phyloP scores from a whole-genome alignment of 1,139 yeast species.

The Saccharomyces pastorianus region DNA sequence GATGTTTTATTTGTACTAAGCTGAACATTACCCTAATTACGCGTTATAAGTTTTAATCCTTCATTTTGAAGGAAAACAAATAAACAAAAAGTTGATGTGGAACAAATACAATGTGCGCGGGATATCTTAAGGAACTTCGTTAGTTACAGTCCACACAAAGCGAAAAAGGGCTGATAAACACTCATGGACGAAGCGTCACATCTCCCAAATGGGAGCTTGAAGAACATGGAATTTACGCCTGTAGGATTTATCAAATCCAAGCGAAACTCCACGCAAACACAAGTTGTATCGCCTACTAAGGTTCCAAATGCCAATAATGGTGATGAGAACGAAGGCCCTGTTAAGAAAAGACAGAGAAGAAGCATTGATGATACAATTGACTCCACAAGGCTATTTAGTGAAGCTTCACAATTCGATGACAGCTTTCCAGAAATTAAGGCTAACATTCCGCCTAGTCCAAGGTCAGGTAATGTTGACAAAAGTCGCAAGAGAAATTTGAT shows the following conservation, averaged over 20 bases:
- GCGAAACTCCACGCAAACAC: slow-evolving; percentile 7
- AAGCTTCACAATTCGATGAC: slow-evolving; percentile 28
- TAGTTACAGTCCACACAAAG: not conserved
- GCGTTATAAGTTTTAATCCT: not conserved
- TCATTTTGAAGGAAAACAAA: not conserved
- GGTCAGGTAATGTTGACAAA: not conserved
- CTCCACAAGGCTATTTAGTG: slow-evolving; percentile 25
- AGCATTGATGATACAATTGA: slow-evolving; percentile 22
- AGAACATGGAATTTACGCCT: slow-evolving; percentile 29
- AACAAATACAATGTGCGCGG: not conserved
- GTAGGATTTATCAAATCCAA: slow-evolving; percentile 26
- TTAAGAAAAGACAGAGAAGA: slow-evolving; percentile 13
- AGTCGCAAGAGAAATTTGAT: slow-evolving; percentile 13
- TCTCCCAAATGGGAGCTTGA: slow-evolving; percentile 2
- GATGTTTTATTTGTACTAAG: not conserved
- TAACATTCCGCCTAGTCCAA: slow-evolving; percentile 1
- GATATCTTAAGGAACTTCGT: not conserved
- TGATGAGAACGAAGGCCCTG: slow-evolving; percentile 3
- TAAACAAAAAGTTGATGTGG: not conserved
- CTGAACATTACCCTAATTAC: not conserved
- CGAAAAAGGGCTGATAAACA: not conserved
- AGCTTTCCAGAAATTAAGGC: slow-evolving; percentile 23
- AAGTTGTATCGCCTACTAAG: not conserved
- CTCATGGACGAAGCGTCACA: not conserved
- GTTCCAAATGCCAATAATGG: slow-evolving; percentile 2